These are phyloP conservation scores for Glutinoglossum americanum DNA, from an alignment of 495 filamentous ascomycete species.

Conservation along the genomic window DNA sequence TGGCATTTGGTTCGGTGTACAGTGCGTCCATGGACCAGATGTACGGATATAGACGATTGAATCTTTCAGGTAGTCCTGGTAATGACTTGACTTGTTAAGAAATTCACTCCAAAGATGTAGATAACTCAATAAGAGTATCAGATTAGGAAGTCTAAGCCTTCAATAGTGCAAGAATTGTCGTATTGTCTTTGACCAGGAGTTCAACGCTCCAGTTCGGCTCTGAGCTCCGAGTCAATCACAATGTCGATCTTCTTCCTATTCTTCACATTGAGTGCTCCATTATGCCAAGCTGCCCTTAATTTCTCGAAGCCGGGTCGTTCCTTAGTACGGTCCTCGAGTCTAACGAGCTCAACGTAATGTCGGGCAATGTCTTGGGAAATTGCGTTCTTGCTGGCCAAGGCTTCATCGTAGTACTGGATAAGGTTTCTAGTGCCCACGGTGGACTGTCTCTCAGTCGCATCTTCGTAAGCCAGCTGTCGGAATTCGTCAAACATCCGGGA, in stretches of 20 bases:
- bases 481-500: constrained; percentile 64
- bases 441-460: constrained; percentile 27
- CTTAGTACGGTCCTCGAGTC: constrained; percentile 15
- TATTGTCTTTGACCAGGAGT: neutral
- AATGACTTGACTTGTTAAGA: neutral
- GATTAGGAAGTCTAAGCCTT: neutral
- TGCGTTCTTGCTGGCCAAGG: constrained; percentile 24
- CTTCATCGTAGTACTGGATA: constrained; percentile 35
- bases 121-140: neutral
- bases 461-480: constrained; percentile 44
- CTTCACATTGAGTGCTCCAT: constrained; percentile 30
- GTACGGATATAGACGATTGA: neutral
- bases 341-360: constrained; percentile 32
- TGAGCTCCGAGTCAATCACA: constrained; percentile 21
- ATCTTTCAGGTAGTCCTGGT: neutral
- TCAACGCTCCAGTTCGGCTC: constrained; percentile 24
- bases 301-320: constrained; percentile 26
- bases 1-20: neutral
- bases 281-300: constrained; percentile 28
- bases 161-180: neutral
- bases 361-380: constrained; percentile 28
- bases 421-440: constrained; percentile 31
- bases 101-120: neutral
- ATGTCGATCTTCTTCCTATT: constrained; percentile 33
- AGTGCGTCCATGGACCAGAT: neutral